A percentile compares a stretch with the other conserved stretches of the same genome.
Conservation (phyloP, 176 grass and related monocot species). For the Musa acuminata region DNA sequence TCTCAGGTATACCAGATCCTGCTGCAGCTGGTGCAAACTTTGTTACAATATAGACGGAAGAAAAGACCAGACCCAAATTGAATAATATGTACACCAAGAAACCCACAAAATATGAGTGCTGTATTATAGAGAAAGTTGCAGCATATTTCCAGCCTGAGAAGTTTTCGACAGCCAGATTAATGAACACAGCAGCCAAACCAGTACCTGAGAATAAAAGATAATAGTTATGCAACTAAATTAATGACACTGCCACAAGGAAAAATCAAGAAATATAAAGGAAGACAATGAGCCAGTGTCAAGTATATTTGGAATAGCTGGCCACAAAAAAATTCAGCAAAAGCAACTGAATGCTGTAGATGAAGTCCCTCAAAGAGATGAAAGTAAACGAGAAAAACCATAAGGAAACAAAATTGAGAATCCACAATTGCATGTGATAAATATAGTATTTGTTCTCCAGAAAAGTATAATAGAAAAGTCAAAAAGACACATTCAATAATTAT, state of each 20-base stretch:
- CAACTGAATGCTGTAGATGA: too few relatives aligned
- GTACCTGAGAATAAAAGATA: slow-evolving; percentile 52
- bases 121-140: slow-evolving; percentile 80
- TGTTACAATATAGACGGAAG: slow-evolving; percentile 89
- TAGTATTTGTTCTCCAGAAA: too few relatives aligned
- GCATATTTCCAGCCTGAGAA: slow-evolving; percentile 99
- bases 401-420: too few relatives aligned
- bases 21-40: slow-evolving; percentile 88
- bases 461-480: too few relatives aligned
- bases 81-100: slow-evolving; percentile 74
- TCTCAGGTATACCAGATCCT: slow-evolving; percentile 99
- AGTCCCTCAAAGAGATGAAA: too few relatives aligned
- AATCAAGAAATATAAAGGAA: slow-evolving; percentile 6
- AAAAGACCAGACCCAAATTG: slow-evolving; percentile 81
- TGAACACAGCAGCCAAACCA: slow-evolving; percentile 95
- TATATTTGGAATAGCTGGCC: too few relatives aligned
- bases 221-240: slow-evolving; percentile 11
- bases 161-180: slow-evolving; percentile 96
- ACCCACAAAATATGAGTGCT: slow-evolving; percentile 91
- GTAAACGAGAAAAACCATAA: too few relatives aligned
- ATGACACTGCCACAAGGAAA: background rate
- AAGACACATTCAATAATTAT: too few relatives aligned
- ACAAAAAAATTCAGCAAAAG: too few relatives aligned
- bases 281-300: background rate
- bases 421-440: too few relatives aligned